Conservation (phyloP, 257 asterid species). For the Scutellaria minor region DNA sequence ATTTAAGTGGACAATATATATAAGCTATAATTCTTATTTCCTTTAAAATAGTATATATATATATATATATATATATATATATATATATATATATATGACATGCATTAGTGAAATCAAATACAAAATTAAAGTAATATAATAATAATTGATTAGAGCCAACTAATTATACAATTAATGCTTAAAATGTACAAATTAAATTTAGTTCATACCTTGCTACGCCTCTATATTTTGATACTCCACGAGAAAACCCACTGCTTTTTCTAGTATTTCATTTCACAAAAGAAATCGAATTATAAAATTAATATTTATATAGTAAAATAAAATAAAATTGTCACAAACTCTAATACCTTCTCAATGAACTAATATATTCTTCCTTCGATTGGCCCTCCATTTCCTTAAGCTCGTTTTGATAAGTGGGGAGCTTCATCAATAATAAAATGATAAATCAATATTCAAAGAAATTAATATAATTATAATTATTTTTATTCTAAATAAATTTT, state of each 20-base stretch:
- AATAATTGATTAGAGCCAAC: neutral
- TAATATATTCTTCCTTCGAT: conserved; percentile 87
- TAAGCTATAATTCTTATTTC: too few relatives aligned
- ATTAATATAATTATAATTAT: too few relatives aligned
- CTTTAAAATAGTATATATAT: too few relatives aligned
- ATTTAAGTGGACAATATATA: too few relatives aligned
- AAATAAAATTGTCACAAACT: neutral
- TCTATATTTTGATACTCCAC: conserved; percentile 95
- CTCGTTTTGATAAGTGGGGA: conserved; percentile 64
- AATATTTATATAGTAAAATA: neutral
- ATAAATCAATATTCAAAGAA: neutral
- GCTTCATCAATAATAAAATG: conserved; percentile 39
- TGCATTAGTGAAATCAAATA: too few relatives aligned
- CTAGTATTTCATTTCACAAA: conserved; percentile 42
- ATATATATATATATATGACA: too few relatives aligned
- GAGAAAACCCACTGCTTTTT: conserved; percentile 95
- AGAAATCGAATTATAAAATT: neutral
- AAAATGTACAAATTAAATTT: neutral
- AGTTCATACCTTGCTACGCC: conserved; percentile 88
- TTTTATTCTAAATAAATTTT: too few relatives aligned
- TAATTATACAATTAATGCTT: neutral
- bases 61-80: too few relatives aligned
- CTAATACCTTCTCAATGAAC: conserved; percentile 83
- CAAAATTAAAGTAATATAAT: too few relatives aligned
- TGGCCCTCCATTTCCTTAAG: conserved; percentile 81